Base-by-base conservation (phyloP, 192 early-diverging fungal genomes). In the Umbelopsis sp. region DNA sequence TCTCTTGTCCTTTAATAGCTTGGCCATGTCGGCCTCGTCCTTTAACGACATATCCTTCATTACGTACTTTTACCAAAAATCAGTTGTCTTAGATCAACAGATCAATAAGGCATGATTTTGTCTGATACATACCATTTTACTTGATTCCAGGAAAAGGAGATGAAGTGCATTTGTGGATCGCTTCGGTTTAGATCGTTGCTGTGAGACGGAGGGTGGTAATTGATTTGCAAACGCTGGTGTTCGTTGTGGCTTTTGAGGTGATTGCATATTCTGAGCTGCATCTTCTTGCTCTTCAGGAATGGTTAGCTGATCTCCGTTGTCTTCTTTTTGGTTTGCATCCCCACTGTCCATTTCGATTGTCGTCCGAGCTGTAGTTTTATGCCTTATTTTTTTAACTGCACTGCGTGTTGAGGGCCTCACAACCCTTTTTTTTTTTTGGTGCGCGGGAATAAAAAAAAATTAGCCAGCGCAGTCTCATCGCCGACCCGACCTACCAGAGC, bases 151-250 rank as follows among this genome's bases (percentile, higher is more conserved):
- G n/a, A 74, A 44, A 11, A 74, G 43, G 4, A 74, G 34, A 59
- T 74, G 73, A n/a, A 74, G 52, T 8, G 73, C 65, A 36, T 74
- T 56, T 12, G 65, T 68, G 8, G 73, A 67, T 43, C 73, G 21
- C 24, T 52, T 74, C 1, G 73, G 73, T 26, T 74, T 74, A 25
- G 31, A n/a, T 69, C 68, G 52, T 34, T 62, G 56, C 31, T 62
- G 56, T 62, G 56, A 62, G 31, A 62, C 56, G 26, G 56, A 62
- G 4, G 56, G 56, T n/a, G 56, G 56, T 34, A 62, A 32, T 26
- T 62, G 56, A 62, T 62, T 62, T 12, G 56, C 56, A 34, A 62
- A 62, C 29, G 56, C 56, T 29, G 56, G 56, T n/a, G 56, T 62
- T 14, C 56, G 56, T 20, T 62, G 56, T 62, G 56, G 29, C 31